phyloP scores from a whole-genome alignment of 2,329 filamentous ascomycete species.

The Alternaria infectoria region DNA sequence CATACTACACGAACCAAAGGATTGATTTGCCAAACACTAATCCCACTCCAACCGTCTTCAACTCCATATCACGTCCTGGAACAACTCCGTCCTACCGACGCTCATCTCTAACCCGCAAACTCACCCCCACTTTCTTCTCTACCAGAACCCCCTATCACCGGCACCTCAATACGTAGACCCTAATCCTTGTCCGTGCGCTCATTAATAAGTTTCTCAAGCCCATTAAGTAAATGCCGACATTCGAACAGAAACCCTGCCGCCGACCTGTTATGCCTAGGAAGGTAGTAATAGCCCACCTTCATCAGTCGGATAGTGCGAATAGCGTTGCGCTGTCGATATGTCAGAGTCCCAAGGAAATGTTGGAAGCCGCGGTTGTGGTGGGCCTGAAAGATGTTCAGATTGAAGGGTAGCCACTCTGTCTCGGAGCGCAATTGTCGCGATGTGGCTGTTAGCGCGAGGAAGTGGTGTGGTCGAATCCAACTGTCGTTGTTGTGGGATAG shows the following conservation, averaged over 20 bases:
- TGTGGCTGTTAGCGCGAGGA: neutral
- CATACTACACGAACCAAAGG: neutral
- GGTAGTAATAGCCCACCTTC: rapidly evolving
- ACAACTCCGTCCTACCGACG: neutral
- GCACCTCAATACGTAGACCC: neutral
- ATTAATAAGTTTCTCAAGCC: neutral
- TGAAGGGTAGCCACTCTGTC: neutral
- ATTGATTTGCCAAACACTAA: neutral
- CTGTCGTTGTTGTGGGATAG: neutral
- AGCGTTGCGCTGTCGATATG: neutral
- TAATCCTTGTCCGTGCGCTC: neutral
- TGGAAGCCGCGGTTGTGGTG: neutral
- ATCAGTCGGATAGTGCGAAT: neutral
- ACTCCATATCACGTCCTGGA: neutral
- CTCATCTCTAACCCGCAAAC: neutral
- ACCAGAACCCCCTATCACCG: neutral
- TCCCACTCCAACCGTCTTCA: neutral
- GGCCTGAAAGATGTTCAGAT: rapidly evolving
- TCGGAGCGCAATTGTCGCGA: neutral
- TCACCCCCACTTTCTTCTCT: neutral
- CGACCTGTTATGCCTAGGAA: neutral
- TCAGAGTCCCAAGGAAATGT: neutral
- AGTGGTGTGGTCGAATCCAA: neutral
- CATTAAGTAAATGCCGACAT: neutral
- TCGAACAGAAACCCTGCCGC: rapidly evolving